Conservation (phyloP, 345 rosid species). For the Triadica sebifera region DNA sequence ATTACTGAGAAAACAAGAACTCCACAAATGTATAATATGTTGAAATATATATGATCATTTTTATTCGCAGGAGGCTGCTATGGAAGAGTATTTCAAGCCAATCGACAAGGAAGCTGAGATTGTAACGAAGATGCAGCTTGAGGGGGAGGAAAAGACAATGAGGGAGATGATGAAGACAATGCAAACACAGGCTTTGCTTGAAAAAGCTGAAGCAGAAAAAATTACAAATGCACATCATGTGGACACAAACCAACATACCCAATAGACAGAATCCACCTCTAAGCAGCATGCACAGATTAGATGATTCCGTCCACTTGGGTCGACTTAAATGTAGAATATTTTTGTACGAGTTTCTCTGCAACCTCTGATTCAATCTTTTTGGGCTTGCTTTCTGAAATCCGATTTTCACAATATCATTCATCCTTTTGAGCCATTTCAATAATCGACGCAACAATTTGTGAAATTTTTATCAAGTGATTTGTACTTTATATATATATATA, state of each 20-base stretch:
- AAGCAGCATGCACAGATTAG: slow-evolving; percentile 25
- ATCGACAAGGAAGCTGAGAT: slow-evolving; percentile 73
- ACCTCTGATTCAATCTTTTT: no score
- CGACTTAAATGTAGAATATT: no score
- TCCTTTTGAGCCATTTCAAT: no score
- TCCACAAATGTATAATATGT: not conserved
- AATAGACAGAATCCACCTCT: slow-evolving; percentile 25
- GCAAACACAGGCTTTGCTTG: slow-evolving; percentile 57
- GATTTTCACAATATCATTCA: no score
- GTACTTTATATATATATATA: no score
- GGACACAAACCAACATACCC: slow-evolving; percentile 23
- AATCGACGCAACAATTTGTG: no score
- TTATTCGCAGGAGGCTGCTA: slow-evolving; percentile 67
- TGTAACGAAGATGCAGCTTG: slow-evolving; percentile 76
- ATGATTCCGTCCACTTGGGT: not conserved
- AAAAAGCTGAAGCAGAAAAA: slow-evolving; percentile 56
- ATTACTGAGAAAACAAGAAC: not conserved
- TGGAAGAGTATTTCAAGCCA: slow-evolving; percentile 76
- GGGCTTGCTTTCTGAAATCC: no score
- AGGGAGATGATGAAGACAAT: slow-evolving; percentile 58
- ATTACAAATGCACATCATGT: slow-evolving; percentile 19
- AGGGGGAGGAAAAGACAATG: slow-evolving; percentile 77
- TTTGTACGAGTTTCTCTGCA: no score
- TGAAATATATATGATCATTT: not conserved
- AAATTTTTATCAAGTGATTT: no score